phyloP scores from a whole-genome alignment of 164 flowering plant genomes.

The Macadamia integrifolia region DNA sequence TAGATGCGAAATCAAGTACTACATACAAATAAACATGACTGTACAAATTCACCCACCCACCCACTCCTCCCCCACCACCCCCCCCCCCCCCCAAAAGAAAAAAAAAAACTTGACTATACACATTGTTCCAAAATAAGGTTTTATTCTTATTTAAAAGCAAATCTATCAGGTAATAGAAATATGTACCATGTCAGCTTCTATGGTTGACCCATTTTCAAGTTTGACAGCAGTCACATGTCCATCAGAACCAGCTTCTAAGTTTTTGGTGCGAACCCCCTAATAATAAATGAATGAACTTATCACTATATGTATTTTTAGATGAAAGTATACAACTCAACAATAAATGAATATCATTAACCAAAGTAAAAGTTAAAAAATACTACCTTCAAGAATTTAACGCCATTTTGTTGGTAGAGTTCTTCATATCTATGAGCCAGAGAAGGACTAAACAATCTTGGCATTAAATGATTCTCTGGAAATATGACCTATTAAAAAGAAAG shows the following conservation, averaged over 20 bases:
- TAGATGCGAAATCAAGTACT: conserved; percentile 4
- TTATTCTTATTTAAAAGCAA: too few relatives aligned
- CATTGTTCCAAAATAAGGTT: too few relatives aligned
- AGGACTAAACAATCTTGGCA: conserved; percentile 84
- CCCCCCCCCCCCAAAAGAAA: too few relatives aligned
- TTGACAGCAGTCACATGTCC: conserved; percentile 69
- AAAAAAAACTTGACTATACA: too few relatives aligned
- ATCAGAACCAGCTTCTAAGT: conserved; percentile 77
- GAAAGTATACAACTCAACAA: background rate
- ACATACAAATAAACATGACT: too few relatives aligned
- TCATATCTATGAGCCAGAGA: conserved; percentile 76
- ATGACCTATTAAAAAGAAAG: conserved; percentile 34
- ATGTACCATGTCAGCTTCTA: conserved; percentile 87
- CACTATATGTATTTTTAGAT: background rate
- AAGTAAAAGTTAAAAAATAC: conserved; percentile 5
- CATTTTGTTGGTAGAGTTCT: conserved; percentile 63
- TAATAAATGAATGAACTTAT: conserved; percentile 6
- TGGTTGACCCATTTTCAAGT: conserved; percentile 66
- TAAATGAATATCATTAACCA: background rate
- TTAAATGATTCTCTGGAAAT: conserved; percentile 74
- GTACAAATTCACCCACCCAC: too few relatives aligned
- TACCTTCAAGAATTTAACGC: conserved; percentile 85
- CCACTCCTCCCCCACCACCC: background rate
- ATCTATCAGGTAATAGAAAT: too few relatives aligned
- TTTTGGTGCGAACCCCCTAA: conserved; percentile 61